phyloP scores from a whole-genome alignment of 352 stramenopile genomes.

The Plasmopara halstedii region DNA sequence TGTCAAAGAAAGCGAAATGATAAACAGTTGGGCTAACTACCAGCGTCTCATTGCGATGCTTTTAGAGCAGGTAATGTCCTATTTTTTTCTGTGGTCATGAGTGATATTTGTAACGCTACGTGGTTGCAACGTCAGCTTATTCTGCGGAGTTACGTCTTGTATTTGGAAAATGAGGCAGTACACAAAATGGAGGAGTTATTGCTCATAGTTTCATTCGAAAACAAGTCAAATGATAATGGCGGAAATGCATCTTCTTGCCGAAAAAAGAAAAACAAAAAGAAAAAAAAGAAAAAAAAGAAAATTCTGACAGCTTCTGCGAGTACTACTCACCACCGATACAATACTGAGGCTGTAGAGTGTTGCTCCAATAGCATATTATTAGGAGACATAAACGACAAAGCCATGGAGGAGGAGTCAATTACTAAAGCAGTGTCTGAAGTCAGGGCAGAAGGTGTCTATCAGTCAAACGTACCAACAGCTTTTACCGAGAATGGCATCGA shows the following conservation, averaged over 20 bases:
- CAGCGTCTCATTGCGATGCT: slow-evolving; percentile 79
- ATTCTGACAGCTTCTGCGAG: slow-evolving; percentile 5
- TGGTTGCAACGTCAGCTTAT: slow-evolving; percentile 39
- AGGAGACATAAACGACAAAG: neutral
- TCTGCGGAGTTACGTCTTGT: slow-evolving; percentile 56
- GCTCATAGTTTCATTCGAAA: slow-evolving; percentile 42
- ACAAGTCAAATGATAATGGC: slow-evolving; percentile 5
- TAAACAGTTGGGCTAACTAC: slow-evolving; percentile 79
- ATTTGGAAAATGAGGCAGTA: slow-evolving; percentile 59
- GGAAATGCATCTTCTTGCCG: neutral
- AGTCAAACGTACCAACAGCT: slow-evolving; percentile 5
- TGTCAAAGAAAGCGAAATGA: slow-evolving; percentile 67
- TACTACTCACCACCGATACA: neutral
- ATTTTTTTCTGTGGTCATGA: neutral
- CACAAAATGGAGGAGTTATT: slow-evolving; percentile 73
- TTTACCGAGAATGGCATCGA: slow-evolving; percentile 9
- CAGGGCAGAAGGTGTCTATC: slow-evolving; percentile 4
- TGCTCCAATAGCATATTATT: neutral
- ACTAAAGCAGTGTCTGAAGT: slow-evolving; percentile 14
- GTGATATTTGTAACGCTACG: neutral
- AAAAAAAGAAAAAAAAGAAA: slow-evolving; percentile 39
- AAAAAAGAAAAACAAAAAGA: slow-evolving; percentile 38
- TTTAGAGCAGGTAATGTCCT: slow-evolving; percentile 48
- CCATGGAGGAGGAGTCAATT: slow-evolving; percentile 4
- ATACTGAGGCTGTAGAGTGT: neutral